Evolutionary conservation across 805 yeast species (phyloP).

Genomic region (Monosporozyma siamensis): DNA sequence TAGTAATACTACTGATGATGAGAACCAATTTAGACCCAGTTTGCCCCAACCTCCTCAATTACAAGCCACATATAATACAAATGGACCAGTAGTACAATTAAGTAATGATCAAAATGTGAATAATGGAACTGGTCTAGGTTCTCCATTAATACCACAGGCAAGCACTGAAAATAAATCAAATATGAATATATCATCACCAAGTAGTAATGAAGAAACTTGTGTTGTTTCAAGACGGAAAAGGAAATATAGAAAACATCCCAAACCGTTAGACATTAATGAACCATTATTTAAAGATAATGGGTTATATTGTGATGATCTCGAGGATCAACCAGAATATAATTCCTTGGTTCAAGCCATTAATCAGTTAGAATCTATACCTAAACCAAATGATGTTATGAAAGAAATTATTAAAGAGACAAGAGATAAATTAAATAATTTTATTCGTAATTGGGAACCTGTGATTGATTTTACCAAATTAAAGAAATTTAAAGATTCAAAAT

Average conservation of each 20-base stretch:
- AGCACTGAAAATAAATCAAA: background rate
- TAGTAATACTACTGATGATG: background rate
- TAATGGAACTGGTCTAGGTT: background rate
- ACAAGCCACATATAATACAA: background rate
- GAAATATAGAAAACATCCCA: background rate
- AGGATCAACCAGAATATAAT: slow-evolving; percentile 10
- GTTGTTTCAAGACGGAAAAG: background rate
- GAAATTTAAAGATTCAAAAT: slow-evolving; percentile 8
- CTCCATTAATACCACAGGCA: background rate
- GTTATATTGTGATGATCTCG: slow-evolving; percentile 17
- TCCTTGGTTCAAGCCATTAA: slow-evolving; percentile 13
- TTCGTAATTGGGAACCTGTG: slow-evolving; percentile 16
- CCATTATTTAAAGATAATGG: background rate
- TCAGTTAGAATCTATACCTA: slow-evolving; percentile 10
- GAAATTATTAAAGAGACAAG: slow-evolving; percentile 14
- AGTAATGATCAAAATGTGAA: background rate
- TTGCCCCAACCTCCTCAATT: background rate
- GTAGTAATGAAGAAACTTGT: background rate
- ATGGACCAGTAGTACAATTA: background rate
- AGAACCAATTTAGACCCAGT: background rate
- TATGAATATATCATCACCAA: background rate
- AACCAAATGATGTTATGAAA: slow-evolving; percentile 5
- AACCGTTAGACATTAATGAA: background rate
- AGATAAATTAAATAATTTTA: slow-evolving; percentile 10
- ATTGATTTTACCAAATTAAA: slow-evolving; percentile 10